Conservation (phyloP, 176 grass and related monocot species). For the Raddia distichophylla region DNA sequence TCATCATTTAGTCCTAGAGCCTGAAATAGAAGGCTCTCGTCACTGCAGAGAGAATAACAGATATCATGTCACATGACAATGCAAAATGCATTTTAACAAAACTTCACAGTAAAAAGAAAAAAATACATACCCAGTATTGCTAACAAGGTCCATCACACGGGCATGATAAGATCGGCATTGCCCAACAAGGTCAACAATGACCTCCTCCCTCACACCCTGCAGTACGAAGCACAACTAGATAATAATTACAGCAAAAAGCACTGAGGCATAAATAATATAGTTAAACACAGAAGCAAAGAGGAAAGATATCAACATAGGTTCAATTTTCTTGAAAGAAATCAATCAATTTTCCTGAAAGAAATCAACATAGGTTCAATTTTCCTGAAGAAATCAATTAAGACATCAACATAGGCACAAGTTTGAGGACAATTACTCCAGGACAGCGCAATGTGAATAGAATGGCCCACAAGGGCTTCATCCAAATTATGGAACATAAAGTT, state of each 20-base stretch:
- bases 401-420: slow-evolving; percentile 1
- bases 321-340: too few species aligned
- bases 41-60: slow-evolving; percentile 61
- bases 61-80: slow-evolving; percentile 14
- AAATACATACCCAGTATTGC: slow-evolving; percentile 67
- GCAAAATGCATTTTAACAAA: slow-evolving; percentile 17
- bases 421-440: not conserved
- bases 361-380: too few species aligned
- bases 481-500: not conserved
- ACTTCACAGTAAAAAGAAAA: slow-evolving; percentile 5
- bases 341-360: too few species aligned
- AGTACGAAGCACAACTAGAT: slow-evolving; percentile 39
- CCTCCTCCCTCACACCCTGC: slow-evolving; percentile 86
- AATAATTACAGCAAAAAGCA: slow-evolving; percentile 26
- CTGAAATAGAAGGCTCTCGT: slow-evolving; percentile 86
- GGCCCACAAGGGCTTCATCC: not conserved
- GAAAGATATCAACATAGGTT: not conserved
- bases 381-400: not conserved
- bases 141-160: slow-evolving; percentile 85
- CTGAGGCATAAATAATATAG: not conserved
- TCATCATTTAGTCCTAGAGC: slow-evolving; percentile 92
- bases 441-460: not conserved
- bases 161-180: slow-evolving; percentile 85
- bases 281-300: slow-evolving; percentile 15
- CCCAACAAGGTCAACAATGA: slow-evolving; percentile 90